Base-by-base conservation (phyloP, 2,329 filamentous ascomycete species). In the Nemania bipapillata region DNA sequence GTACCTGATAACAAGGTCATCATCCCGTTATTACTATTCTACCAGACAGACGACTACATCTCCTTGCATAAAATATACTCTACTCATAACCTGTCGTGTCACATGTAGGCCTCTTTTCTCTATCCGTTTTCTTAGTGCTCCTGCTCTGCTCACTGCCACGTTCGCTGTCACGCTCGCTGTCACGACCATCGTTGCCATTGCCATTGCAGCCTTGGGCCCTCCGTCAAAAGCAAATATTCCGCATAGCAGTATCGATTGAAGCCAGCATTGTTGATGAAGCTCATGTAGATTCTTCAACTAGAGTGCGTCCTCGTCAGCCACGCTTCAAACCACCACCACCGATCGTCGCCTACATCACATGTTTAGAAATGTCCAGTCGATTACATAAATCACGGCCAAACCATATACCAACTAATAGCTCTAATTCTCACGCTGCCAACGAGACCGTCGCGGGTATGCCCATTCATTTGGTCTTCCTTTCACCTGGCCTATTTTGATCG, bases 291-390 rank as follows among this genome's bases (percentile, higher is more conserved):
- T 17, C 17, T 42, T 56, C 65, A 12, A n/a, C n/a, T n/a, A n/a
- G n/a, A n/a, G 24, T 35, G n/a, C 40, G 24, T 28, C 37, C 24
- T 30, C n/a, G 22, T 45, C 57, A 45, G 20, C 45, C 9, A 40
- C 56, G 55, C 60, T 37, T 52, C 50, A 53, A 50, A 42, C 52
- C 28, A 24, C 4, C n/a, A 6, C 42, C 11, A 35, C 47, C 8
- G 6, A 49, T 52, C 54, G 4, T 53, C 45, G 49, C 47, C 50
- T 40, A 45, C 45, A 30, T 45, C 49, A 28, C n/a, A 49, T 60
- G 54, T 67, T 73, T 61, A 72, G 75, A 77, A 64, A 78, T 79
- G 78, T 76, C 70, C 73, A 78, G 77, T 74, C 73, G 74, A 66
- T 62, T 79, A 37, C 75, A 78, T 42, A 78, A 77, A 72, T 64